Conservation (phyloP, 1,139 yeast genomes). For the Wickerhamiella pararugosa region DNA sequence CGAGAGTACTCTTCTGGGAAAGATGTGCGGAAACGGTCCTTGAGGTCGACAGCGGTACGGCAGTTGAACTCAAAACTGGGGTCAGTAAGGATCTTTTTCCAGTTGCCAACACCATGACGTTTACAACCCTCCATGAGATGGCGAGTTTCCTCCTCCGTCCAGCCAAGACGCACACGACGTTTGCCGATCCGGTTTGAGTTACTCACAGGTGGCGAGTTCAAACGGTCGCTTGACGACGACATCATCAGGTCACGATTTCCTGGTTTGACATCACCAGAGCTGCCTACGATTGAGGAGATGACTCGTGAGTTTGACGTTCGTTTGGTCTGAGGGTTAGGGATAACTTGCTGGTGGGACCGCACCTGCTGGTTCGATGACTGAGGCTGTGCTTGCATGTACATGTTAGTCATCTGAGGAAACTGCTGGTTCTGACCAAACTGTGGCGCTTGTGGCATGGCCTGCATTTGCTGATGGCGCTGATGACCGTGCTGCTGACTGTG, state of each 20-base stretch:
- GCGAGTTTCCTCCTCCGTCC: constrained; percentile 31
- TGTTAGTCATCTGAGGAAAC: not conserved
- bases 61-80: constrained; percentile 27
- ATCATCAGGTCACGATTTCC: no score
- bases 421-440: not conserved
- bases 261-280: no score
- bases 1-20: constrained; percentile 32
- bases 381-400: constrained; percentile 1
- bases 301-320: no score
- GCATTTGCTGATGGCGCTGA: constrained; percentile 10
- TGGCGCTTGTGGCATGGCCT: constrained; percentile 1
- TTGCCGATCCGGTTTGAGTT: constrained; percentile 16
- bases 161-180: constrained; percentile 26
- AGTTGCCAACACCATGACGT: constrained; percentile 32
- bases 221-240: not conserved
- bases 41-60: constrained; percentile 31
- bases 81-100: constrained; percentile 32
- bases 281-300: no score
- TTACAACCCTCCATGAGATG: constrained; percentile 30
- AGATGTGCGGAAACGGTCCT: constrained; percentile 30
- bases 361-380: not conserved
- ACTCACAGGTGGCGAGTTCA: not conserved
- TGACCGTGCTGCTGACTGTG: constrained; percentile 7
- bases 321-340: no score
- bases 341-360: not conserved